Evolutionary conservation across 1,139 yeast species (phyloP).

Genomic region (Blastobotrys serpentis): DNA sequence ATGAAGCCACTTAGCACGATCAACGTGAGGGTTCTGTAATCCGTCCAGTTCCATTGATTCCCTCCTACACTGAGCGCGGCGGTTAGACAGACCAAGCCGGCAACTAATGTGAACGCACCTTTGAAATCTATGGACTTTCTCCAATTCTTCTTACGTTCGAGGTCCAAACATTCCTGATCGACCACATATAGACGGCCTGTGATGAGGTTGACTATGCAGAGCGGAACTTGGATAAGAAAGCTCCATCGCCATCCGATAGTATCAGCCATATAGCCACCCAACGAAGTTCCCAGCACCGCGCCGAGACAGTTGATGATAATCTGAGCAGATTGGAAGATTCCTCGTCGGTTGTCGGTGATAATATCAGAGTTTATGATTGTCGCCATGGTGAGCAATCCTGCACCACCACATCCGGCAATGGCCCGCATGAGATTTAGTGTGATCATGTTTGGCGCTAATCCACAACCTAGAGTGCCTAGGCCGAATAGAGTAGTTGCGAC

Average conservation of each 20-base stretch:
- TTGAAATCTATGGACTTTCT: slow-evolving; percentile 12
- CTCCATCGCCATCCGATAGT: slow-evolving; percentile 21
- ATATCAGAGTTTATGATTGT: slow-evolving; percentile 21
- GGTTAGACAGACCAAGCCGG: slow-evolving; percentile 15
- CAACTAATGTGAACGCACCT: slow-evolving; percentile 17
- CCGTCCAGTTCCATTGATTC: slow-evolving; percentile 17
- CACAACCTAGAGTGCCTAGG: slow-evolving; percentile 21
- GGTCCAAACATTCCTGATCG: slow-evolving; percentile 12
- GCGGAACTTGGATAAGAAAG: slow-evolving; percentile 18
- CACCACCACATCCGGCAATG: slow-evolving; percentile 22
- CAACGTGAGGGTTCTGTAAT: slow-evolving; percentile 11
- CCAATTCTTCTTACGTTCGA: slow-evolving; percentile 3
- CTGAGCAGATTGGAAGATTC: slow-evolving; percentile 20
- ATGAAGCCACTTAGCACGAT: slow-evolving; percentile 10
- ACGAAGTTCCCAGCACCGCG: slow-evolving; percentile 18
- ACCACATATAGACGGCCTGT: slow-evolving; percentile 12
- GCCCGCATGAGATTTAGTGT: slow-evolving; percentile 19
- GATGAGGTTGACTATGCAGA: slow-evolving; percentile 11
- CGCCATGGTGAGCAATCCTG: slow-evolving; percentile 21
- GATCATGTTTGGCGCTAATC: slow-evolving; percentile 17
- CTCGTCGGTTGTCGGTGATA: slow-evolving; percentile 17
- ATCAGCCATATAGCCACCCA: slow-evolving; percentile 20
- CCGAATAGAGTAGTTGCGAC: slow-evolving; percentile 14
- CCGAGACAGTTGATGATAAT: slow-evolving; percentile 18
- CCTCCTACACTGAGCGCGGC: slow-evolving; percentile 20